These are phyloP conservation scores for Hyphopichia burtonii DNA, from an alignment of 1,139 yeast genomes.

Conservation along the genomic window DNA sequence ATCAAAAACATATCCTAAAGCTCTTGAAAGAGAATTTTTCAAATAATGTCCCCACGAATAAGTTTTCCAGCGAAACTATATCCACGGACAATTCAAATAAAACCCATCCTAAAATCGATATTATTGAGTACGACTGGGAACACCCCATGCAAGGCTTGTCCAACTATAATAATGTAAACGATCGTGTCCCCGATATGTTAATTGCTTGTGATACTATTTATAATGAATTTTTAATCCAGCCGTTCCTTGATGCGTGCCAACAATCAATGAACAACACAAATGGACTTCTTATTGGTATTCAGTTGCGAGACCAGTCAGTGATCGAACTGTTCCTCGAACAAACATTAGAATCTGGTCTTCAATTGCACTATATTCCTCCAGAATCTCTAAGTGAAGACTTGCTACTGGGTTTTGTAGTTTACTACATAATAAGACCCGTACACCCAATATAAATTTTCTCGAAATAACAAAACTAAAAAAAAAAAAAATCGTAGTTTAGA, in stretches of 20 bases:
- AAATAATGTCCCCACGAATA: slow-evolving; percentile 25
- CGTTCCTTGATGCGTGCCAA: slow-evolving; percentile 45
- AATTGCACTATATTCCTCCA: slow-evolving; percentile 26
- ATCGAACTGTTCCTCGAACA: slow-evolving; percentile 45
- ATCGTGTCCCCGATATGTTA: slow-evolving; percentile 39
- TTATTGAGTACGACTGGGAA: slow-evolving; percentile 69
- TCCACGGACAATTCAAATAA: neutral
- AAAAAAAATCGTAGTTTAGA: neutral
- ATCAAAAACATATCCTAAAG: slow-evolving; percentile 58
- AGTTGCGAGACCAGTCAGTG: slow-evolving; percentile 55
- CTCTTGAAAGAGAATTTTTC: slow-evolving; percentile 46
- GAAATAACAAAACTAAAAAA: neutral
- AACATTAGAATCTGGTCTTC: slow-evolving; percentile 16
- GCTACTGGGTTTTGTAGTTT: slow-evolving; percentile 45
- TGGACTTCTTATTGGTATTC: slow-evolving; percentile 49
- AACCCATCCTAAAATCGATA: slow-evolving; percentile 14
- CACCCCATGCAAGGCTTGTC: slow-evolving; percentile 31
- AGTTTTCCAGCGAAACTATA: slow-evolving; percentile 8
- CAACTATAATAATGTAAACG: slow-evolving; percentile 15
- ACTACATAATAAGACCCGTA: slow-evolving; percentile 20
- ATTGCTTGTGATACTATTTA: slow-evolving; percentile 72
- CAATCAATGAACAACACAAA: slow-evolving; percentile 31
- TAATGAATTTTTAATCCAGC: slow-evolving; percentile 59
- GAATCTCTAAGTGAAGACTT: slow-evolving; percentile 27
- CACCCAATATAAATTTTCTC: neutral